These are phyloP conservation scores for Teratosphaeria epicoccoides DNA, from an alignment of 2,329 filamentous ascomycete species.

Conservation along the genomic window DNA sequence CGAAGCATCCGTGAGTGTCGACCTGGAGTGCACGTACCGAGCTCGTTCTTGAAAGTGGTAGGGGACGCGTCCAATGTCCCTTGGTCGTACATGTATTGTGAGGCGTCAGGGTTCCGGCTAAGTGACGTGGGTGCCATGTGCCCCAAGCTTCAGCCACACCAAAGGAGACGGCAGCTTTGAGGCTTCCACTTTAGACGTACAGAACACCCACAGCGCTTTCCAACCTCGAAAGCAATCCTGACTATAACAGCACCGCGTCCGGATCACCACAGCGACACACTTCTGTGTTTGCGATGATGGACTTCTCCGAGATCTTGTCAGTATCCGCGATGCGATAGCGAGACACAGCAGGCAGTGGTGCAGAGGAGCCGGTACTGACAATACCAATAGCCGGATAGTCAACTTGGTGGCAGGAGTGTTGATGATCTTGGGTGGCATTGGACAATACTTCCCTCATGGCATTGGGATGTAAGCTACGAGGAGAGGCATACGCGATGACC, in stretches of 20 bases:
- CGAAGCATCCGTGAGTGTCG: too few relatives aligned
- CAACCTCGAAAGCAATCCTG: background rate
- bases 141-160: background rate
- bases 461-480: conserved; percentile 43
- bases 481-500: conserved; percentile 10
- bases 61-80: too few relatives aligned
- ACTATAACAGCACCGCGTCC: background rate
- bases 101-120: background rate
- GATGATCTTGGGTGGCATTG: conserved; percentile 76
- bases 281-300: conserved; percentile 46
- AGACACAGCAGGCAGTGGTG: background rate
- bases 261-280: background rate
- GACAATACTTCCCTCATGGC: conserved; percentile 50
- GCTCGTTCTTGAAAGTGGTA: too few relatives aligned
- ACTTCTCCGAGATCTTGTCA: conserved; percentile 87
- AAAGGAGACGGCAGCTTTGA: background rate
- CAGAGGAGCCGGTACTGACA: conserved; percentile 5
- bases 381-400: conserved; percentile 64
- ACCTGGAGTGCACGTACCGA: too few relatives aligned
- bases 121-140: background rate
- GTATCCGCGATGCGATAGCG: conserved; percentile 26
- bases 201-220: background rate
- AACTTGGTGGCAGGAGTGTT: conserved; percentile 81
- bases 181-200: background rate
- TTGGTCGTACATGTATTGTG: background rate